Base-by-base conservation (phyloP, 2,329 filamentous ascomycete genomes). In the Nothopassalora personata region DNA sequence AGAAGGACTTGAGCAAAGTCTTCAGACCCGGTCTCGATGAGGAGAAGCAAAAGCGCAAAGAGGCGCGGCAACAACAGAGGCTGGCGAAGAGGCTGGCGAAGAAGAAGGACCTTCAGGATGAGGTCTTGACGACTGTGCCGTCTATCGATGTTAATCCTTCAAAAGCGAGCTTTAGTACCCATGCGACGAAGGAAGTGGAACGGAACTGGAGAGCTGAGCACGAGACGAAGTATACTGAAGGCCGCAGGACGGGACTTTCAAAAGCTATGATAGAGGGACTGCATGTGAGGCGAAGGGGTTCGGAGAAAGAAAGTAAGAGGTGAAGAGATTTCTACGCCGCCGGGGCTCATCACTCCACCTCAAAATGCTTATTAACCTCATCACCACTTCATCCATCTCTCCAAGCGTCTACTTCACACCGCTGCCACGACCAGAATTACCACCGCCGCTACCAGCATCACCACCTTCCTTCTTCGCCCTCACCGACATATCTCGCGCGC, bases 1-100 rank as follows among this genome's bases (percentile, higher is more conserved):
- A 85, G 48, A 79, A 79, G 57, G 86, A 86, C 69, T 79, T 88
- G 45, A 88, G 86, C 72, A 73, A 76, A 50, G 72, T 77, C 77
- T 75, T 79, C 51, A 81, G 80, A 23, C 62, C 56, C 28, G 50
- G 53, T 8, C 39, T 39, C 28, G 63, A 56, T n/a, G 34, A 45
- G 19, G 58, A n/a, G 39, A 48, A 49, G 53, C 46, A 47, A 33
- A 30, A 50, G 57, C 19, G 19, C n/a, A 51, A 45, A 28, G 46
- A 48, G 10, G 23, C 15, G 15, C 13, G 19, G 36, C 13, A 4
- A n/a, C 9, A 33, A 10, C 15, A 31, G 39, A 18, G 39, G 27
- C 30, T 50, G 46, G n/a, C 18, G 39, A 51, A 30, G 58, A 57
- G n/a, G 23, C 49, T 51, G 10, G 27, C 30, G 23, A 51, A 34